Evolutionary conservation across 2,329 filamentous ascomycete genomes (phyloP), one percentile per base, ranked within the genome.

Genomic region (Paecilomyces dactylethromorphus): DNA sequence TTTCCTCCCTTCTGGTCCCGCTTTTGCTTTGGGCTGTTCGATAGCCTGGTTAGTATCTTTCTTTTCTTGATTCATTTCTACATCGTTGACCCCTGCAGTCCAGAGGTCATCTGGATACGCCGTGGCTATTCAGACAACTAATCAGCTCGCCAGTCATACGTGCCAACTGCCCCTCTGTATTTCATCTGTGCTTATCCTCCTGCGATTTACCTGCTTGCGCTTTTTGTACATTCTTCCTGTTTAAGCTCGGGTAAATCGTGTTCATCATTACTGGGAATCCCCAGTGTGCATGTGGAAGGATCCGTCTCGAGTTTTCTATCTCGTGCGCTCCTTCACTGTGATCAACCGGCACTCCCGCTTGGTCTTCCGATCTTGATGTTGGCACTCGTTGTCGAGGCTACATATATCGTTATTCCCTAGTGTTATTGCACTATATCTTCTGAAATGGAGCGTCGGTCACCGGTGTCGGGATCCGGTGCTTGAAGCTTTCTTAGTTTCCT

Each of bases 401-500:
- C 21, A 13, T 26, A 24, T 52, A n/a, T 22, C 10, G 15, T 52
- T 52, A 22, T 22, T 52, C 11, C 7, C 18, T 45, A 45, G 39
- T 52, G 50, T 52, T 53, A 15, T 35, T 51, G 18, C 49, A 52
- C 18, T 24, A 26, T 31, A 26, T 29, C 22, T 35, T n/a, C 31
- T 54, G 51, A 10, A 12, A 57, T 57, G 33, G 45, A 53, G 50
- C 24, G 50, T 21, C n/a, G 56, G 11, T 35, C 52, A 53, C 54
- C 53, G 53, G 53, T 55, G 54, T 51, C 35, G 31, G 22, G 24
- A 21, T 11, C 33, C 35, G 54, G 33, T 57, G 53, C 54, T 57
- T 59, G 51, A 54, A 54, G 45, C 50, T 33, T 35, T 45, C 52
- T 24, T 21, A 39, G 49, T 32, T 58, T 58, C 35, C 22, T 53